These are phyloP conservation scores for Chrysoporthe deuterocubensis DNA, from an alignment of 2,329 filamentous ascomycete species.

Conservation along the genomic window DNA sequence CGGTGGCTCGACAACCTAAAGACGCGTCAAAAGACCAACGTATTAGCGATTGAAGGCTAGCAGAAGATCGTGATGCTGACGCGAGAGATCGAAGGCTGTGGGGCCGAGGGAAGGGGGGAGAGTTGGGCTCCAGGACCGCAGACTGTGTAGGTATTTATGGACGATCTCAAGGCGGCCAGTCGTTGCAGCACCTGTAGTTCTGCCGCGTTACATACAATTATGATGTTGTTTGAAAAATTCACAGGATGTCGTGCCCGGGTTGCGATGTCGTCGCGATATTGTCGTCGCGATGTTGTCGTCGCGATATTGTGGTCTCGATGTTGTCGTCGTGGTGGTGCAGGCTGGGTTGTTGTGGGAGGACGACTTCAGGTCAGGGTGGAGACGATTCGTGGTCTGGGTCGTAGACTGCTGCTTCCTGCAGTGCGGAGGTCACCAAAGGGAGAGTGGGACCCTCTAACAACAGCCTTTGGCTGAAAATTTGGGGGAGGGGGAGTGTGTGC, in stretches of 20 bases:
- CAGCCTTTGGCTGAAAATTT: too few species aligned
- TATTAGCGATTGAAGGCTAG: background rate
- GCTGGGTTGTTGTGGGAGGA: background rate
- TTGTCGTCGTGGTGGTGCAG: background rate
- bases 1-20: background rate
- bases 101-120: background rate
- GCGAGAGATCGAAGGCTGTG: background rate
- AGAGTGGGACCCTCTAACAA: background rate
- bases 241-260: background rate
- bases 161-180: background rate
- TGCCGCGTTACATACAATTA: background rate
- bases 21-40: background rate
- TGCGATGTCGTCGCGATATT: too few species aligned
- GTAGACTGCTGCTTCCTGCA: background rate
- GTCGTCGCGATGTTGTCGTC: background rate
- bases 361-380: background rate
- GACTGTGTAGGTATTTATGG: background rate
- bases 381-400: background rate
- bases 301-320: background rate
- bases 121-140: background rate
- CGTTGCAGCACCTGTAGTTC: background rate
- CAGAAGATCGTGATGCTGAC: background rate
- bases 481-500: background rate
- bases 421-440: too few species aligned
- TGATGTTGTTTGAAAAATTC: background rate